Percentiles rank a stretch among this genome's conserved stretches.
Evolutionary conservation across 768 basidiomycete genomes (phyloP).

Genomic region (Neoboletus brunneissimus): DNA sequence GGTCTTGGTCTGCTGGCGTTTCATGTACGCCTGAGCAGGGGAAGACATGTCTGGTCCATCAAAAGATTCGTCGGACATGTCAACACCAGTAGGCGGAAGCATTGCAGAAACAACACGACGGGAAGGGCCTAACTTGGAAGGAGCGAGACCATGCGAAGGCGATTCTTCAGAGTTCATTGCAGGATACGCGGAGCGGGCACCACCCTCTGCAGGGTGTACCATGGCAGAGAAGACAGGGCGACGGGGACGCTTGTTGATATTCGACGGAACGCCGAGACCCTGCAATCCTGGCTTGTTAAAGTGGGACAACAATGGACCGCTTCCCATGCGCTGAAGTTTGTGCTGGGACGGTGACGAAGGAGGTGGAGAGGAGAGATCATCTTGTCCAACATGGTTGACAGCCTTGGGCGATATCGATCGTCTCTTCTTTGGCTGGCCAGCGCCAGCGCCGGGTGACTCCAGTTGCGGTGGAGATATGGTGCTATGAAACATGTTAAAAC

Average conservation of each 20-base stretch:
- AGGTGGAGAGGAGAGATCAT: slow-evolving; percentile 47
- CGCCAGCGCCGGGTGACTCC: slow-evolving; percentile 41
- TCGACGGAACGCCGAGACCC: slow-evolving; percentile 55
- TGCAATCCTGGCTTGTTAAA: slow-evolving; percentile 51
- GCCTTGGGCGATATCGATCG: slow-evolving; percentile 59
- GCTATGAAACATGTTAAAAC: slow-evolving; percentile 64
- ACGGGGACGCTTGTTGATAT: slow-evolving; percentile 56
- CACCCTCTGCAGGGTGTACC: slow-evolving; percentile 45
- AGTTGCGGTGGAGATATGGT: slow-evolving; percentile 48
- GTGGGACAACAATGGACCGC: slow-evolving; percentile 32
- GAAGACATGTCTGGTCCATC: slow-evolving; percentile 67
- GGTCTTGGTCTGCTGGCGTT: slow-evolving; percentile 73
- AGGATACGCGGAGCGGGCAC: slow-evolving; percentile 44
- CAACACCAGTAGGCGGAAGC: slow-evolving; percentile 41
- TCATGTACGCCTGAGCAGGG: slow-evolving; percentile 77
- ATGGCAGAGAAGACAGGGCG: slow-evolving; percentile 68
- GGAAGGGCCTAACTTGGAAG: slow-evolving; percentile 42
- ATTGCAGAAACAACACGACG: slow-evolving; percentile 79
- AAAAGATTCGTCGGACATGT: slow-evolving; percentile 54
- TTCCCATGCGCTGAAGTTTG: slow-evolving; percentile 46
- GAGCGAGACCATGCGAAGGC: slow-evolving; percentile 27
- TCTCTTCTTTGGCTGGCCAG: slow-evolving; percentile 49
- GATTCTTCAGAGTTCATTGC: slow-evolving; percentile 32
- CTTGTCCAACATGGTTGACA: slow-evolving; percentile 36
- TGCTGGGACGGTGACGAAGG: slow-evolving; percentile 46